A percentile compares a stretch with the other conserved stretches of the same genome.
phyloP scores from a whole-genome alignment of 371 early-diverging fungal genomes.

The Mucor saturninus region DNA sequence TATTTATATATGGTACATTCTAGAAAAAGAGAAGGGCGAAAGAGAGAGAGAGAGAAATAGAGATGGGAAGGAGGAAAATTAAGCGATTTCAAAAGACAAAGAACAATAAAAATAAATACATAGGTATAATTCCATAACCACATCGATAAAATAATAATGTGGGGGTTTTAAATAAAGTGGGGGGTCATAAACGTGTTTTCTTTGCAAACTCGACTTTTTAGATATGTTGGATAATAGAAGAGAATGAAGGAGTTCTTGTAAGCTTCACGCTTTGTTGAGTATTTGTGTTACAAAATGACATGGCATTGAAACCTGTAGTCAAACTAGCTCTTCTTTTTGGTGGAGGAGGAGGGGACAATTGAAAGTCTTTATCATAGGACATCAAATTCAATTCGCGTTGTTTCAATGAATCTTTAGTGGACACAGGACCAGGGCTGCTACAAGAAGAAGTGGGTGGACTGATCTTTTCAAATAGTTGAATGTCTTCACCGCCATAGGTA shows the following conservation, averaged over 20 bases:
- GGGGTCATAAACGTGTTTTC: constrained; percentile 3
- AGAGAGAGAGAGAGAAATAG: background rate
- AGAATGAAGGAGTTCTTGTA: constrained; percentile 25
- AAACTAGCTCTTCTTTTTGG: constrained; percentile 29
- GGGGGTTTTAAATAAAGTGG: constrained; percentile 2
- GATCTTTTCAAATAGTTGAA: constrained; percentile 21
- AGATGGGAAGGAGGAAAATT: background rate
- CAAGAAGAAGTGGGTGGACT: background rate
- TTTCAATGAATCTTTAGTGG: background rate
- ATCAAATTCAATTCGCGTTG: constrained; percentile 1
- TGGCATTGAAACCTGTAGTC: constrained; percentile 15
- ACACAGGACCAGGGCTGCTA: constrained; percentile 10
- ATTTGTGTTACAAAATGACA: constrained; percentile 15
- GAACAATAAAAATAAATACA: no score
- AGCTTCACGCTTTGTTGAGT: constrained; percentile 10
- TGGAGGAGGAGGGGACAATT: constrained; percentile 26
- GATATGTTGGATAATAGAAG: constrained; percentile 23
- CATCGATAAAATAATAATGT: background rate
- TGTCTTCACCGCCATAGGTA: constrained; percentile 37
- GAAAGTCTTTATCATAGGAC: constrained; percentile 23
- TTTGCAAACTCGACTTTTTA: background rate
- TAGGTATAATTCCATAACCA: background rate
- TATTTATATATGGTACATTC: constrained; percentile 2
- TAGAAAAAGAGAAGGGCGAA: background rate
- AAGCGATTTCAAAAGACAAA: background rate